Base-by-base conservation (phyloP, 2,329 filamentous ascomycete genomes). In the Sclerotinia sclerotiorum region DNA sequence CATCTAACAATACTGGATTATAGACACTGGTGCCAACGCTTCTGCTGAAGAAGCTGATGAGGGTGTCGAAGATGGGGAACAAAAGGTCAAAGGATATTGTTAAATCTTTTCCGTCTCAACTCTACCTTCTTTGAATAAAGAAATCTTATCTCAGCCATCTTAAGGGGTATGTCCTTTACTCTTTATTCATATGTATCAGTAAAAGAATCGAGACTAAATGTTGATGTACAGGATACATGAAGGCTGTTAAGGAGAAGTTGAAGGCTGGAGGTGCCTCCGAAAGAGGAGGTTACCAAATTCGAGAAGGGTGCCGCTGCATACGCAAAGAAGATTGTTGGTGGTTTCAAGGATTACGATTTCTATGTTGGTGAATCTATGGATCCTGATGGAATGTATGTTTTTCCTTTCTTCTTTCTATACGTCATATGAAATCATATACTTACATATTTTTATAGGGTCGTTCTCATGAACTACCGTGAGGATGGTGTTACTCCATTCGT, bases 331-430 rank as follows among this genome's bases (percentile, higher is more conserved):
- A 85, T 97, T 74, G 84, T 90, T 70, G 83, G 79, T 80, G 94
- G 92, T 84, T 97, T 97, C 87, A 94, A 97, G 85, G 92, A 98
- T 85, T 97, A 90, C 81, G 94, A 98, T 81, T 94, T 97, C 83
- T 91, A 91, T 82, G 92, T 91, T 76, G 94, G 94, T 83, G 90
- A 95, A 85, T 90, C 88, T 76, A 96, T 97, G 92, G 88, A 96
- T 82, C 89, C 91, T 76, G 92, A 97, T 78, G 94, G 90, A 84
- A 97, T 97, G 95, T 95, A 84, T 78, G 91, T 87, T 67, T 46
- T 70, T 32, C 3, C 21, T 24, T 17, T 42, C 11, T 55, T 42
- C 55, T 60, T 27, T 17, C 51, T 2, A 1, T 8, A 19, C 63
- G 5, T 29, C n/a, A 68, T 67, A 52, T 29, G 15, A 69, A 54